A percentile compares a stretch with the other conserved stretches of the same genome.
Evolutionary conservation across 257 asterid species (phyloP).

Genomic region (Nicotiana attenuata): DNA sequence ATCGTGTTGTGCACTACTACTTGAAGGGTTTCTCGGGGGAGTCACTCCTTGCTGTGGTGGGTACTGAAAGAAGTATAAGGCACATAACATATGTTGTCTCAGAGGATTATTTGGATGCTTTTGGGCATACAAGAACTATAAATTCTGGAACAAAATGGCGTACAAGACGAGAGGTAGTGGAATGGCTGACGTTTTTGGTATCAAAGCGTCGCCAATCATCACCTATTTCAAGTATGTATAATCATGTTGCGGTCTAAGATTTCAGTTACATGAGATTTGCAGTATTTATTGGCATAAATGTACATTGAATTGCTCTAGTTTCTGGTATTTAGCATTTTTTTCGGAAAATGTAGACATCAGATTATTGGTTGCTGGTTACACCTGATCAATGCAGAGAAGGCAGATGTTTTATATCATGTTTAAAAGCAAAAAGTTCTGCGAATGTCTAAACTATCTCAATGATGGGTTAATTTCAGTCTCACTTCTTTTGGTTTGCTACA

Average conservation of each 20-base stretch:
- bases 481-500: background rate
- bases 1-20: constrained; percentile 32
- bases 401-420: background rate
- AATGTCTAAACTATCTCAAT: background rate
- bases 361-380: background rate
- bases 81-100: constrained; percentile 30
- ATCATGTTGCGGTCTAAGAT: background rate
- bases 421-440: background rate
- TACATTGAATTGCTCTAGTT: background rate
- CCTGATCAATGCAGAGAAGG: background rate
- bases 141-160: constrained; percentile 35
- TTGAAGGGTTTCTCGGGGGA: constrained; percentile 24
- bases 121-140: constrained; percentile 23
- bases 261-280: constrained; percentile 6
- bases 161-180: constrained; percentile 29
- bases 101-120: constrained; percentile 31
- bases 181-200: constrained; percentile 31
- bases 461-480: background rate
- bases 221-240: constrained; percentile 31
- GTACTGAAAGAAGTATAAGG: constrained; percentile 32
- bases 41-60: constrained; percentile 41
- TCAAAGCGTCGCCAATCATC: constrained; percentile 22
- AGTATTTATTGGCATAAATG: background rate
- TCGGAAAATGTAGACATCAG: background rate
- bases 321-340: background rate